Base-by-base conservation (phyloP, 805 yeast species). In the Nematodospora valgi region DNA sequence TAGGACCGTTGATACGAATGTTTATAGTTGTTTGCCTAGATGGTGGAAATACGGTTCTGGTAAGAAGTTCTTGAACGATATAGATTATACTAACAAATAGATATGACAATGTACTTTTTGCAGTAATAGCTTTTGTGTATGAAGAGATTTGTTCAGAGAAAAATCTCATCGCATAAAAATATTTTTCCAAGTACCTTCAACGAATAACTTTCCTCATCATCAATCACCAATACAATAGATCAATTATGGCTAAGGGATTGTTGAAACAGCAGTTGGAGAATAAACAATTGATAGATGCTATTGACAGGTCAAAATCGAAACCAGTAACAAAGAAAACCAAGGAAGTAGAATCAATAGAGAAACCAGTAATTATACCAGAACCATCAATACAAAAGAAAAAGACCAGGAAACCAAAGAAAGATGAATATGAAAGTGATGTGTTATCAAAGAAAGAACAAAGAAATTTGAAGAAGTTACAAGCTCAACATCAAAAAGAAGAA, bases 41-140 rank as follows among this genome's bases (percentile, higher is more conserved):
- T 84, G 89, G 89, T 84, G 94, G 94, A 76, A 76, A 47, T 65
- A 64, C 42, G 82, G 84, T 7, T 65, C 76, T 2, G 84, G 86
- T 1, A 80, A 78, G 47, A 54, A 49, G 2, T 80, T 80, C 46
- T 41, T 78, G 23, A 72, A 74, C 40, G 80, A 72, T 35, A 47
- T 52, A 13, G 58, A 51, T 13, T 47, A 47, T 36, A 46, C 28
- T 14, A 25, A 40, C 15, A 12, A 21, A 19, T 29, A 30, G 13
- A 17, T 14, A 15, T 3, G 10, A 3, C 12, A 24, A 8, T 32
- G 7, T 10, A 14, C 25, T 24, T 32, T 32, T 32, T 22, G 36
- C 36, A 32, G 36, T 8, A 13, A n/a, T 20, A 30, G 12, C 14
- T n/a, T 19, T 21, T 15, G 14, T 10, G 27, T 10, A 8, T 9